These are phyloP conservation scores for Arthrobotrys entomopaga DNA, from an alignment of 2,329 filamentous ascomycete genomes.

Conservation along the genomic window DNA sequence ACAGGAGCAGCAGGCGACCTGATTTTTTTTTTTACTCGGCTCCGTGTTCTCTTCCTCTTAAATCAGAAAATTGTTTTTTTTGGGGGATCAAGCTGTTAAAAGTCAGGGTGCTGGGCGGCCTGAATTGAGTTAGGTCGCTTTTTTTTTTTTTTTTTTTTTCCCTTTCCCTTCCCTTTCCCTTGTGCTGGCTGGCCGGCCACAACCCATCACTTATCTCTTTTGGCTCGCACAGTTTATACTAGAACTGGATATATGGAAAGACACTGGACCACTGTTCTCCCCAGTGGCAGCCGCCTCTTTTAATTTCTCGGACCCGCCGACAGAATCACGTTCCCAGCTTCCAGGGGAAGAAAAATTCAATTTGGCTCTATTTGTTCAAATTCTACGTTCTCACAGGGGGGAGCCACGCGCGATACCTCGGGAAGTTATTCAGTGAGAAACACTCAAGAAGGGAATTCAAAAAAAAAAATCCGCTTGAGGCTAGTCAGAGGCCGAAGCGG, in stretches of 20 bases:
- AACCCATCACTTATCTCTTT: slow-evolving; percentile 52
- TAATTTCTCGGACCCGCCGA: slow-evolving; percentile 22
- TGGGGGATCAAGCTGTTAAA: slow-evolving; percentile 53
- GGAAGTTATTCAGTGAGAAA: slow-evolving; percentile 23
- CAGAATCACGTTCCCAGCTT: slow-evolving; percentile 8
- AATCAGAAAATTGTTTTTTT: slow-evolving; percentile 55
- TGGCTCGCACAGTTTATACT: slow-evolving; percentile 52
- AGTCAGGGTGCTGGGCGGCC: slow-evolving; percentile 51
- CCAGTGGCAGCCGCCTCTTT: slow-evolving; percentile 38
- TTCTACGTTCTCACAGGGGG: slow-evolving; percentile 17
- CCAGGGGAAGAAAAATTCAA: slow-evolving; percentile 2
- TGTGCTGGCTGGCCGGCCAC: slow-evolving; percentile 38
- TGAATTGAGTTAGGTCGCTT: slow-evolving; percentile 52
- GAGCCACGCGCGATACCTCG: slow-evolving; percentile 46
- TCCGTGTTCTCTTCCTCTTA: slow-evolving; percentile 50
- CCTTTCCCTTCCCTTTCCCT: too few relatives aligned
- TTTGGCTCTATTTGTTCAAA: background rate
- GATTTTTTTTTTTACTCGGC: slow-evolving; percentile 48
- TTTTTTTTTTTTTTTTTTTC: slow-evolving; percentile 28
- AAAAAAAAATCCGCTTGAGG: slow-evolving; percentile 30
- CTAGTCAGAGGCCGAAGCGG: slow-evolving; percentile 26
- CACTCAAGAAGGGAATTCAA: slow-evolving; percentile 21
- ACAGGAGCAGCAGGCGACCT: slow-evolving; percentile 49
- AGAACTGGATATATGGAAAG: slow-evolving; percentile 49
- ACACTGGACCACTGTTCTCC: slow-evolving; percentile 21